These are phyloP conservation scores for Penicillium riverlandense DNA, from an alignment of 495 filamentous ascomycete species.

Conservation along the genomic window DNA sequence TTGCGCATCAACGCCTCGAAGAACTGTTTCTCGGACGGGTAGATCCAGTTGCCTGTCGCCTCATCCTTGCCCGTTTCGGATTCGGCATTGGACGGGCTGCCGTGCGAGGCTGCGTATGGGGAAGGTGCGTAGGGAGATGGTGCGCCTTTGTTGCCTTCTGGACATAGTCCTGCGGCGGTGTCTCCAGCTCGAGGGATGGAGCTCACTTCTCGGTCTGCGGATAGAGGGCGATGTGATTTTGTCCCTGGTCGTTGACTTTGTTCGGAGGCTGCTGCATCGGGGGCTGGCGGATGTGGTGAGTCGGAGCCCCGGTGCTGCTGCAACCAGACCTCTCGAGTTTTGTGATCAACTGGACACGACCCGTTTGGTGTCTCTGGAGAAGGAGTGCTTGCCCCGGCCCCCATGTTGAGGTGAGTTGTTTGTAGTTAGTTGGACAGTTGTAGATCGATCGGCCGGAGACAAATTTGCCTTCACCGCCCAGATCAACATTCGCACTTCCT, in stretches of 20 bases:
- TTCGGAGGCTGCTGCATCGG: constrained; percentile 17
- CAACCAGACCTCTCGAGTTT: constrained; percentile 79
- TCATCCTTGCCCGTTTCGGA: constrained; percentile 60
- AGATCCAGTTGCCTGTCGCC: constrained; percentile 81
- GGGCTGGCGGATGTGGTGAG: constrained; percentile 22
- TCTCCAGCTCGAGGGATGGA: constrained; percentile 66
- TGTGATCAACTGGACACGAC: constrained; percentile 81
- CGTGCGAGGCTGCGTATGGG: constrained; percentile 30
- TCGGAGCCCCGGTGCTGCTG: constrained; percentile 34
- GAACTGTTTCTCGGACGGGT: constrained; percentile 92
- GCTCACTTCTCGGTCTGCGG: constrained; percentile 66
- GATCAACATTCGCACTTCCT: not conserved
- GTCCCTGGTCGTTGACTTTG: constrained; percentile 19
- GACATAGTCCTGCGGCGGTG: constrained; percentile 20
- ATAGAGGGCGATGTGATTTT: constrained; percentile 38
- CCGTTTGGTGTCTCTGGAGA: constrained; percentile 20
- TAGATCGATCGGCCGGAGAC: constrained; percentile 14
- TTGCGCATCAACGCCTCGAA: constrained; percentile 93
- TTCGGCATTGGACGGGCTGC: constrained; percentile 60
- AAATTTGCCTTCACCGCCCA: constrained; percentile 30
- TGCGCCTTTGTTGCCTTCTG: constrained; percentile 18
- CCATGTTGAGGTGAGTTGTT: constrained; percentile 19
- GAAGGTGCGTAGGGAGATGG: constrained; percentile 23
- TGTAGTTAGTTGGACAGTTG: constrained; percentile 3
- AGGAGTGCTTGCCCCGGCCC: constrained; percentile 36